Evolutionary conservation across 1,284 basidiomycete species (phyloP).

Genomic region (Macrocystidia cucumis): DNA sequence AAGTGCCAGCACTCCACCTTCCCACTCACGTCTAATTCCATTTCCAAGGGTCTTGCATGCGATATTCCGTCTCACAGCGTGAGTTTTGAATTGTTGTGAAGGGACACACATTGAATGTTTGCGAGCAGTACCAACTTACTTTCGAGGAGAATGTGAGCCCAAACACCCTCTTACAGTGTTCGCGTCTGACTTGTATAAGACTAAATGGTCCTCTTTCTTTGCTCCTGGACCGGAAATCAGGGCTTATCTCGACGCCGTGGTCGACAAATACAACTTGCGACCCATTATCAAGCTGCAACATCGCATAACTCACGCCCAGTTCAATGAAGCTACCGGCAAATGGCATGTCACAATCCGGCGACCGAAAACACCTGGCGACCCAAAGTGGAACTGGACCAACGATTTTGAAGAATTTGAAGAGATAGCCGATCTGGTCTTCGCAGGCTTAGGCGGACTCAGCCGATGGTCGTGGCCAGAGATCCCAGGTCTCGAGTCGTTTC

Average conservation of each 20-base stretch:
- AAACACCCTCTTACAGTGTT: background rate
- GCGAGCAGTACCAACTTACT: slow-evolving; percentile 45
- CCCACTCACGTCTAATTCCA: too few relatives aligned
- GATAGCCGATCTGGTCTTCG: slow-evolving; percentile 44
- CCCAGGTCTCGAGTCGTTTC: slow-evolving; percentile 40
- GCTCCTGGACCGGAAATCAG: slow-evolving; percentile 51
- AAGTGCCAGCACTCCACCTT: slow-evolving; percentile 7
- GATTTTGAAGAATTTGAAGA: slow-evolving; percentile 41
- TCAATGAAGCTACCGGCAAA: slow-evolving; percentile 39
- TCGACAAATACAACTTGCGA: slow-evolving; percentile 49
- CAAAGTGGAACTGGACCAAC: slow-evolving; percentile 16
- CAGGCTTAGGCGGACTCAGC: slow-evolving; percentile 39
- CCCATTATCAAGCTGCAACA: slow-evolving; percentile 47
- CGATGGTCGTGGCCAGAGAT: slow-evolving; percentile 57
- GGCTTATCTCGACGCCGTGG: slow-evolving; percentile 42
- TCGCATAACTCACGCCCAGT: slow-evolving; percentile 41
- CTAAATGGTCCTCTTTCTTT: slow-evolving; percentile 54
- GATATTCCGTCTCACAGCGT: slow-evolving; percentile 50
- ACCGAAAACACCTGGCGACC: slow-evolving; percentile 15
- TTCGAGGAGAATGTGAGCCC: slow-evolving; percentile 37
- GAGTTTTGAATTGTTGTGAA: slow-evolving; percentile 11
- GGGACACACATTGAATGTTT: background rate
- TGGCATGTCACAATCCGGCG: slow-evolving; percentile 46
- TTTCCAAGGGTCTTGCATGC: slow-evolving; percentile 45
- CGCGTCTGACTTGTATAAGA: slow-evolving; percentile 19